Base-by-base conservation (phyloP, 164 flowering plant genomes). In the Magnolia sinica region DNA sequence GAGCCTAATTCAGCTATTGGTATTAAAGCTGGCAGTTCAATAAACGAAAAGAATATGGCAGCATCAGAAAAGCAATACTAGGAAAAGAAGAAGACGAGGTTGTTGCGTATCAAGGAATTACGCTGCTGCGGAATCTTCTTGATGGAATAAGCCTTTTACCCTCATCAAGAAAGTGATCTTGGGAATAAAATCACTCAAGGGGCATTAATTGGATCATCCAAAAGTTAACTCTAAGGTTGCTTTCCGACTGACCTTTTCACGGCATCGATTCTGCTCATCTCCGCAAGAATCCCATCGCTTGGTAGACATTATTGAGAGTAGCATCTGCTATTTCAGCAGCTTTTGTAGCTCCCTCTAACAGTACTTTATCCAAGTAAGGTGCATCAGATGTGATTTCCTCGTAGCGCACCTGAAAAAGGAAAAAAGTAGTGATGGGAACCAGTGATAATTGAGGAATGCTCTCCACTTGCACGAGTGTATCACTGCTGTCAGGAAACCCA, bases 281-380 rank as follows among this genome's bases (percentile, higher is more conserved):
- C 64, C 80, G 84, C 80, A 91, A 83, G 82, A 96, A 94, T 83
- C 98, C 99, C 99, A 94, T 94, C 66, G 97, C 97, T 76, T 91
- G 95, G 84, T 91, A 90, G 74, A 91, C 91, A 85, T 94, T 89
- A 82, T 84, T 86, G 81, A 96, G 86, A 71, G 98, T 91, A 68
- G 78, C 86, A 83, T 94, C 93, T 3, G 96, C 98, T 74, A 91
- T 90, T 70, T 80, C 84, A 73, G 96, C 64, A 74, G 97, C 98
- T 83, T 82, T 94, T 50, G 73, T 74, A 64, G 99, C 96, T 73
- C 97, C 98, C 75, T 91, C 94, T 64, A 88, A 83, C 82, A 92
- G 80, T 64, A 94, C 84, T 70, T 76, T 73, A 82, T 96, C 98
- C 85, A 92, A 81, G 86, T 90, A 94, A 73, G 84, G 84, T 73